A percentile compares a stretch with the other conserved stretches of the same genome.
These are phyloP conservation scores for Laetiporus sulphureus DNA, from an alignment of 1,284 basidiomycete genomes.

Conservation along the genomic window DNA sequence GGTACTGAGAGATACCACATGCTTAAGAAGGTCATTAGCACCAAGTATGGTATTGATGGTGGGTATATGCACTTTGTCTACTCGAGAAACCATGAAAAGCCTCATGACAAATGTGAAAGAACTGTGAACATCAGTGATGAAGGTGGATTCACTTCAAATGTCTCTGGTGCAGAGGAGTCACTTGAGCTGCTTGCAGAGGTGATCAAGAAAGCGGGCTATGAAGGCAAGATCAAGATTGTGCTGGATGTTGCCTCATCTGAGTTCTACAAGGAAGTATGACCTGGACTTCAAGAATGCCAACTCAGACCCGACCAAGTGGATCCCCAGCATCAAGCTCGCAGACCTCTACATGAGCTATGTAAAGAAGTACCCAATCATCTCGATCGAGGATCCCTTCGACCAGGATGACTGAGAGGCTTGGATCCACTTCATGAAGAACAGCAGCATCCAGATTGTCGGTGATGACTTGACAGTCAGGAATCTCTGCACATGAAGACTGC, in stretches of 20 bases:
- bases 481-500: conserved; percentile 96
- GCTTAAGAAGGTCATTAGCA: conserved; percentile 98
- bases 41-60: conserved; percentile 99
- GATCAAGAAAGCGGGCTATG: conserved; percentile 97
- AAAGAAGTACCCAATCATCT: conserved; percentile 93
- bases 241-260: conserved; percentile 99
- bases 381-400: conserved; percentile 99
- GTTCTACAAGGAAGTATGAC: conserved; percentile 99
- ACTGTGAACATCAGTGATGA: conserved; percentile 99
- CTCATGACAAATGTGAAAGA: too few relatives aligned
- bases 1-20: conserved; percentile 98
- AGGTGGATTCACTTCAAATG: conserved; percentile 99
- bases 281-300: conserved; percentile 99
- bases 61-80: background rate
- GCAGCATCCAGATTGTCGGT: conserved; percentile 88
- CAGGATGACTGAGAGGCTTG: conserved; percentile 99
- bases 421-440: conserved; percentile 81
- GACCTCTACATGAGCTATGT: conserved; percentile 86
- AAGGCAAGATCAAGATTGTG: conserved; percentile 98
- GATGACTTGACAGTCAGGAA: conserved; percentile 99
- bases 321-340: conserved; percentile 89
- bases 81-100: too few relatives aligned
- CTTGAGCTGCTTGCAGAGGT: conserved; percentile 95
- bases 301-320: conserved; percentile 96
- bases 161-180: conserved; percentile 93